Evolutionary conservation across 257 asterid species (phyloP).

Genomic region (Nicotiana sylvestris): DNA sequence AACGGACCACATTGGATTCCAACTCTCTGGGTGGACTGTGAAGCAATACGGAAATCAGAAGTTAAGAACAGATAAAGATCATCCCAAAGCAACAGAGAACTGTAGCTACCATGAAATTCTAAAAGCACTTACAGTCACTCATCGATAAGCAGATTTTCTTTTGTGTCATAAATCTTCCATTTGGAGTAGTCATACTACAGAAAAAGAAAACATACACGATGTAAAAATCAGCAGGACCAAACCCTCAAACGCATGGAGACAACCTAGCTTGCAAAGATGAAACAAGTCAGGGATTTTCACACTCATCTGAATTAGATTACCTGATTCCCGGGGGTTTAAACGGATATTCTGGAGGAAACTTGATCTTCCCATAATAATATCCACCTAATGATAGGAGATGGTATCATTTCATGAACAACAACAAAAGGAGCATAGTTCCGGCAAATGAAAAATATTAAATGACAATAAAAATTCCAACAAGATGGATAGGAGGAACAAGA

Average conservation of each 20-base stretch:
- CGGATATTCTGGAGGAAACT: constrained; percentile 96
- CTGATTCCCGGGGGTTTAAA: constrained; percentile 94
- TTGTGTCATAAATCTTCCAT: constrained; percentile 92
- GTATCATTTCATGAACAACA: background rate
- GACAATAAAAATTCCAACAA: background rate
- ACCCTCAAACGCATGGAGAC: constrained; percentile 2
- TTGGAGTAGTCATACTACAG: constrained; percentile 66
- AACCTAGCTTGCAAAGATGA: background rate
- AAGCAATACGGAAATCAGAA: background rate
- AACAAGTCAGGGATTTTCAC: background rate
- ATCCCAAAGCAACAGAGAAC: background rate
- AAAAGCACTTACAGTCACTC: constrained; percentile 51
- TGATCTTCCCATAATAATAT: constrained; percentile 90
- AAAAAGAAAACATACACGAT: constrained; percentile 16
- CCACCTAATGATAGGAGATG: constrained; percentile 50
- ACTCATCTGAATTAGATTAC: constrained; percentile 29
- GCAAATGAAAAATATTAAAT: constrained; percentile 1
- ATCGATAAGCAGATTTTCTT: constrained; percentile 91
- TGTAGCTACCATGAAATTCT: background rate
- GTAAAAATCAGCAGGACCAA: constrained; percentile 9
- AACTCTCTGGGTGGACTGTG: constrained; percentile 50
- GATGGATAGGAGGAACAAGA: background rate
- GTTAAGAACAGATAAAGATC: background rate
- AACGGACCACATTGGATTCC: constrained; percentile 61
- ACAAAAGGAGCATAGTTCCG: background rate